Evolutionary conservation across 495 filamentous ascomycete genomes (phyloP).

Genomic region (Aspergillus avenaceus): DNA sequence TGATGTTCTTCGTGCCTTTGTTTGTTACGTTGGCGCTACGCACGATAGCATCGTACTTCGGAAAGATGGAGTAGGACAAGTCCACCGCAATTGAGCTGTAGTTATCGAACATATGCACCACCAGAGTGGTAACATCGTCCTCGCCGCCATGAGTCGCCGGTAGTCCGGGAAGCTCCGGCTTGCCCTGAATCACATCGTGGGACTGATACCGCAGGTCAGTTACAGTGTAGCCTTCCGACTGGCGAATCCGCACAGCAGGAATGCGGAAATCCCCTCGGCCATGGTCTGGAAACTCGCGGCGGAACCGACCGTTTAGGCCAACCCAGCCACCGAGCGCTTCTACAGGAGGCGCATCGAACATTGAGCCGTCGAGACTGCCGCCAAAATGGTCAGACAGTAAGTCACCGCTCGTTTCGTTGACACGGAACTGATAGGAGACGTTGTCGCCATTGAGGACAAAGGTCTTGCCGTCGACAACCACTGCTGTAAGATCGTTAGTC

Average conservation of each 20-base stretch:
- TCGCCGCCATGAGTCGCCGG: conserved; percentile 47
- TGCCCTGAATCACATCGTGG: conserved; percentile 38
- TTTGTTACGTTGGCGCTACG: conserved; percentile 51
- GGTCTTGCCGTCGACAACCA: conserved; percentile 39
- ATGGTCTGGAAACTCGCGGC: conserved; percentile 53
- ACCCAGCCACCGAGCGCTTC: conserved; percentile 42
- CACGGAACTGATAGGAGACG: conserved; percentile 52
- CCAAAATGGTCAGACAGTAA: conserved; percentile 51
- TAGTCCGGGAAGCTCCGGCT: conserved; percentile 42
- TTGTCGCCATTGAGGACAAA: conserved; percentile 47
- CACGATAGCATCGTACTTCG: conserved; percentile 46
- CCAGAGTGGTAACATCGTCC: conserved; percentile 46
- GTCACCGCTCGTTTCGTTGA: conserved; percentile 45
- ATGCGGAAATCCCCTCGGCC: conserved; percentile 51
- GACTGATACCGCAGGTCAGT: conserved; percentile 46
- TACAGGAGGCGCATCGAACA: conserved; percentile 35
- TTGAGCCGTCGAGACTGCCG: conserved; percentile 25
- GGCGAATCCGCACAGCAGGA: conserved; percentile 49
- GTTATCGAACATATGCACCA: conserved; percentile 47
- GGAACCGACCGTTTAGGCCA: conserved; percentile 36
- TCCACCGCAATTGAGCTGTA: conserved; percentile 46
- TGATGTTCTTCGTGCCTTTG: conserved; percentile 39
- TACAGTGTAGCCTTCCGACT: conserved; percentile 47
- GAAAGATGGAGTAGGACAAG: conserved; percentile 53
- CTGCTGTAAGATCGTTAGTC: conserved; percentile 12